These are phyloP conservation scores for Yarrowia divulgata DNA, from an alignment of 805 yeast species.

Conservation along the genomic window DNA sequence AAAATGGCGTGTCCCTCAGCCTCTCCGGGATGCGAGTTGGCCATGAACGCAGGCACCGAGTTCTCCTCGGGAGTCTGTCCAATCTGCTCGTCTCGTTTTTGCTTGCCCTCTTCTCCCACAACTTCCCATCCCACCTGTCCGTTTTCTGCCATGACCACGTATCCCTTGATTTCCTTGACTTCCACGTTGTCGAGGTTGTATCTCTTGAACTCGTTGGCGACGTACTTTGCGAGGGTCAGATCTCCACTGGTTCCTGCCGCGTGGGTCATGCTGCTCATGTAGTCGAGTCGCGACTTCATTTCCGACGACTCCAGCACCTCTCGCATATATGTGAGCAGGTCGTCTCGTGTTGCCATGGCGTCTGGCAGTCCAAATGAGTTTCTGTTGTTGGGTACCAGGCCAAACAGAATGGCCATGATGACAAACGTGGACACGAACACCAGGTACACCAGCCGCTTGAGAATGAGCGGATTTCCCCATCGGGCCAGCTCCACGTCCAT, in stretches of 20 bases:
- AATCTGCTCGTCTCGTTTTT: slow-evolving; percentile 51
- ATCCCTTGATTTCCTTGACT: slow-evolving; percentile 60
- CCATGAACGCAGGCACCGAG: slow-evolving; percentile 60
- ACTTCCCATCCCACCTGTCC: slow-evolving; percentile 45
- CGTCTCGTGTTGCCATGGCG: slow-evolving; percentile 63
- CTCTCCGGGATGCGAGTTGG: slow-evolving; percentile 68
- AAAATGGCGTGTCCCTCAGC: slow-evolving; percentile 63
- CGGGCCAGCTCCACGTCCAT: slow-evolving; percentile 31
- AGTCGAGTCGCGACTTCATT: slow-evolving; percentile 71
- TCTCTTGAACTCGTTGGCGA: slow-evolving; percentile 63
- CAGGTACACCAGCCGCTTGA: slow-evolving; percentile 78
- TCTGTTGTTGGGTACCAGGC: slow-evolving; percentile 57
- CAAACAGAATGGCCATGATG: slow-evolving; percentile 65
- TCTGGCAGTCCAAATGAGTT: slow-evolving; percentile 58
- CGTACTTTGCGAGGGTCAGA: slow-evolving; percentile 69
- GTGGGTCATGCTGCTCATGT: slow-evolving; percentile 82
- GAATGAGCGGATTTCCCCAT: slow-evolving; percentile 71
- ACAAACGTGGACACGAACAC: slow-evolving; percentile 65
- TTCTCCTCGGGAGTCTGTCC: slow-evolving; percentile 45
- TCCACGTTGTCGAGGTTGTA: slow-evolving; percentile 64
- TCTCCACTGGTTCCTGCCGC: slow-evolving; percentile 90
- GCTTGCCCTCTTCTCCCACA: slow-evolving; percentile 46
- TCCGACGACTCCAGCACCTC: slow-evolving; percentile 61
- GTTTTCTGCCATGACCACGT: slow-evolving; percentile 68
- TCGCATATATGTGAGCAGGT: slow-evolving; percentile 59